These are phyloP conservation scores for Rhizoclosmatium globosum DNA, from an alignment of 192 early-diverging fungal species.

Conservation along the genomic window DNA sequence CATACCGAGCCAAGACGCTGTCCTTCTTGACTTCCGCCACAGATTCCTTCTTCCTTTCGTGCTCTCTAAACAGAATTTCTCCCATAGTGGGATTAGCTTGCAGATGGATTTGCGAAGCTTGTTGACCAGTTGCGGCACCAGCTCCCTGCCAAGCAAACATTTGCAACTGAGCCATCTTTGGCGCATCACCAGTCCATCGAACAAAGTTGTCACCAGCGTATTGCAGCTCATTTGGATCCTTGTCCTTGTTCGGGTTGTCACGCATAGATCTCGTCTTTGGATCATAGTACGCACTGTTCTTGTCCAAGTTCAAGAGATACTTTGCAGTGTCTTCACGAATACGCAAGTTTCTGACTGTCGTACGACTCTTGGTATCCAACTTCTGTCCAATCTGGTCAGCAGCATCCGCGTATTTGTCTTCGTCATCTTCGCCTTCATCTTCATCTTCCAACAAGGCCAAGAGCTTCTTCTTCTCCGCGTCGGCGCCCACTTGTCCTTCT, in stretches of 20 bases:
- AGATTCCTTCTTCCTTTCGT: constrained; percentile 81
- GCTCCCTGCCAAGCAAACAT: constrained; percentile 95
- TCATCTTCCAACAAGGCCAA: constrained; percentile 59
- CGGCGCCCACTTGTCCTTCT: constrained; percentile 18
- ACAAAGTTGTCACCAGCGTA: constrained; percentile 94
- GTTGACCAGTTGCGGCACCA: constrained; percentile 79
- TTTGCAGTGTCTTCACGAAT: constrained; percentile 99
- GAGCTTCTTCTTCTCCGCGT: constrained; percentile 8
- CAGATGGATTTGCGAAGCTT: constrained; percentile 60
- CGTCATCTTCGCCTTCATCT: constrained; percentile 85
- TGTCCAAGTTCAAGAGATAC: constrained; percentile 95
- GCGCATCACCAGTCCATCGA: constrained; percentile 86
- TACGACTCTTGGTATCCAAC: constrained; percentile 87
- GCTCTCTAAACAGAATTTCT: constrained; percentile 89
- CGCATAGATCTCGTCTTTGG: constrained; percentile 99
- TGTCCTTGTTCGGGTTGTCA: constrained; percentile 87
- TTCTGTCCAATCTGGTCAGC: constrained; percentile 87
- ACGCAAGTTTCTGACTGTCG: constrained; percentile 95
- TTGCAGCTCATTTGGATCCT: constrained; percentile 61
- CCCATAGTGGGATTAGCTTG: constrained; percentile 97
- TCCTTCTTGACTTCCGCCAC: constrained; percentile 76
- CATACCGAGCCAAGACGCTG: constrained; percentile 87
- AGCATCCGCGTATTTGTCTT: constrained; percentile 89
- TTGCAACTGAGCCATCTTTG: constrained; percentile 83
- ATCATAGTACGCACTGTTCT: constrained; percentile 96